phyloP scores from a whole-genome alignment of 192 early-diverging fungal genomes.

The Entomortierella chlamydospora region DNA sequence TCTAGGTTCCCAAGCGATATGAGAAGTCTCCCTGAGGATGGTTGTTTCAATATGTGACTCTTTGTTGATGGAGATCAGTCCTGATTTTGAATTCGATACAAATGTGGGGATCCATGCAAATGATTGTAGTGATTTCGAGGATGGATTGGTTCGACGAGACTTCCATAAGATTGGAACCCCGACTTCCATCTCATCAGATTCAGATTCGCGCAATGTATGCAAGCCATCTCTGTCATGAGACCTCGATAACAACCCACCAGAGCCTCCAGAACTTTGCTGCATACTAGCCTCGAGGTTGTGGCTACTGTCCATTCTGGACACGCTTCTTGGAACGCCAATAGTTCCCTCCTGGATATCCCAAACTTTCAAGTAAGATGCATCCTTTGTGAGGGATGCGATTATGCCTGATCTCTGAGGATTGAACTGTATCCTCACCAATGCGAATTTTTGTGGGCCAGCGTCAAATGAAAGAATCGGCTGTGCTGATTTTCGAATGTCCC shows the following conservation, averaged over 20 bases:
- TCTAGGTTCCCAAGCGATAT: slow-evolving; percentile 65
- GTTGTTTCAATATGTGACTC: slow-evolving; percentile 66
- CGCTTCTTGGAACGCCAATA: slow-evolving; percentile 18
- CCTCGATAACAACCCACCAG: slow-evolving; percentile 25
- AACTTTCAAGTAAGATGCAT: slow-evolving; percentile 63
- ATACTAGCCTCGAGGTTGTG: slow-evolving; percentile 13
- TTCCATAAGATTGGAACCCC: slow-evolving; percentile 60
- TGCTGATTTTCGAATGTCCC: slow-evolving; percentile 77
- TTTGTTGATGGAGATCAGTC: slow-evolving; percentile 64
- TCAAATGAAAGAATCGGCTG: slow-evolving; percentile 63
- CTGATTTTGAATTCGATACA: slow-evolving; percentile 55
- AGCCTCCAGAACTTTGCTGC: slow-evolving; percentile 16
- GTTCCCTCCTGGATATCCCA: slow-evolving; percentile 78
- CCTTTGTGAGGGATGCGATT: slow-evolving; percentile 68
- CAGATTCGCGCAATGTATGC: slow-evolving; percentile 38
- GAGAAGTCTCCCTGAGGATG: slow-evolving; percentile 60
- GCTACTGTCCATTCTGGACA: slow-evolving; percentile 36
- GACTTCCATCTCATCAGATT: slow-evolving; percentile 48
- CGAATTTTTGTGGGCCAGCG: slow-evolving; percentile 25
- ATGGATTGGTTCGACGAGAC: slow-evolving; percentile 55
- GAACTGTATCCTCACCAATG: slow-evolving; percentile 69
- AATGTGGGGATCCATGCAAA: slow-evolving; percentile 64
- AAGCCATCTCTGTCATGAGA: slow-evolving; percentile 45
- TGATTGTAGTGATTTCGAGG: slow-evolving; percentile 56
- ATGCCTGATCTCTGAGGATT: slow-evolving; percentile 67